These are phyloP conservation scores for Bipolaris sorokiniana DNA, from an alignment of 2,329 filamentous ascomycete species.

Conservation along the genomic window DNA sequence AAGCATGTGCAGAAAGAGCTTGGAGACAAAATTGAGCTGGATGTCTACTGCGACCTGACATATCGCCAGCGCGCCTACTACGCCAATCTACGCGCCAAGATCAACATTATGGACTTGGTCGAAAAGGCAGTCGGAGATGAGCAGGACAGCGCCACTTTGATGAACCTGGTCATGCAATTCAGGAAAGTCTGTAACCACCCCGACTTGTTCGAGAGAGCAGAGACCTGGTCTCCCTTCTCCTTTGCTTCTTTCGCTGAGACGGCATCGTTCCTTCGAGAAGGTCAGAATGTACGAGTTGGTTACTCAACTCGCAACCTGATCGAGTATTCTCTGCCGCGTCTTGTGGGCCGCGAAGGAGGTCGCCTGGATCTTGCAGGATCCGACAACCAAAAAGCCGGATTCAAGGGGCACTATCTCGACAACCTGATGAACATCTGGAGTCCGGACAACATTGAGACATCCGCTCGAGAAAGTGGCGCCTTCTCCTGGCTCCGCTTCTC, in stretches of 20 bases:
- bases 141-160: constrained; percentile 90
- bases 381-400: constrained; percentile 78
- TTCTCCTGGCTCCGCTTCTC: constrained; percentile 94
- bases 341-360: constrained; percentile 82
- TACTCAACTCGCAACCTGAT: constrained; percentile 90
- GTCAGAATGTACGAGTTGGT: constrained; percentile 75
- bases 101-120: constrained; percentile 97
- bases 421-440: constrained; percentile 92
- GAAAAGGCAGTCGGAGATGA: constrained; percentile 97
- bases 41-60: constrained; percentile 95
- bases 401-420: constrained; percentile 75
- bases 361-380: constrained; percentile 75
- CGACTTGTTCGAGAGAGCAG: constrained; percentile 92
- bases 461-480: constrained; percentile 64
- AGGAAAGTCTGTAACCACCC: constrained; percentile 99
- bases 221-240: constrained; percentile 85
- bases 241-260: constrained; percentile 92
- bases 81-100: constrained; percentile 89
- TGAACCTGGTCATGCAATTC: constrained; percentile 99
- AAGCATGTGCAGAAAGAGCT: constrained; percentile 99
- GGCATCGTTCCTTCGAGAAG: constrained; percentile 91
- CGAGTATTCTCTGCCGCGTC: constrained; percentile 79
- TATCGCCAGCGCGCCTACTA: constrained; percentile 96
- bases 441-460: constrained; percentile 75
- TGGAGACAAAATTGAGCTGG: constrained; percentile 96